A percentile compares a stretch with the other conserved stretches of the same genome.
Conservation (phyloP, 345 rosid species). For the Pseudoturritis turrita region DNA sequence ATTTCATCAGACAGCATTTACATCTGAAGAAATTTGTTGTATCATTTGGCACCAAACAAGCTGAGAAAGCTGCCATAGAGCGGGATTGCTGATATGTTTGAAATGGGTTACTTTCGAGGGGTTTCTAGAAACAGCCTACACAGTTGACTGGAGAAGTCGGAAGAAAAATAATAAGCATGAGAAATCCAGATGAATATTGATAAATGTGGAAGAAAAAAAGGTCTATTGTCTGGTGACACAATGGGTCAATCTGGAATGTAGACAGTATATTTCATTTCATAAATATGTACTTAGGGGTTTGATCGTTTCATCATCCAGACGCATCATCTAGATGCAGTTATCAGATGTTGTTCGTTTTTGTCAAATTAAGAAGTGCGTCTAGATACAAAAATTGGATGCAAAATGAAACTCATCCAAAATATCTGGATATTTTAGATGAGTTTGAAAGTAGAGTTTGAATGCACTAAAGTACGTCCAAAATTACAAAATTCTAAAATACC, state of each 20-base stretch:
- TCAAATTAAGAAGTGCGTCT: too few species aligned
- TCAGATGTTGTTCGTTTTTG: too few species aligned
- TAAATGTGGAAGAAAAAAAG: conserved; percentile 56
- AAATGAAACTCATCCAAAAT: too few species aligned
- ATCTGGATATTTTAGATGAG: too few species aligned
- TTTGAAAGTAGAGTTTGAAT: too few species aligned
- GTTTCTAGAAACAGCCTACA: conserved; percentile 71
- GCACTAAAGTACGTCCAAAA: too few species aligned
- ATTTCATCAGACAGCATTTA: conserved; percentile 74
- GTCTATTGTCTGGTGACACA: conserved; percentile 63
- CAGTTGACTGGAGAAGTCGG: conserved; percentile 57
- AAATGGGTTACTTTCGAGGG: conserved; percentile 51
- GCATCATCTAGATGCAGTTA: too few species aligned
- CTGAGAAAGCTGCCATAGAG: conserved; percentile 12
- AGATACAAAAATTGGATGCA: too few species aligned
- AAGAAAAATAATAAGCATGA: conserved; percentile 58
- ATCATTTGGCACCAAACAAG: conserved; percentile 41
- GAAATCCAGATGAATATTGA: conserved; percentile 69
- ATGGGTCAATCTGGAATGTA: too few species aligned
- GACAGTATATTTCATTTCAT: not conserved
- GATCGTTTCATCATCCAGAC: too few species aligned
- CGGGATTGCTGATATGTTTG: conserved; percentile 51
- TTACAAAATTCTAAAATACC: too few species aligned
- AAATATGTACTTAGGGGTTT: conserved; percentile 2
- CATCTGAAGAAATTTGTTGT: conserved; percentile 69